Percentiles rank a stretch among this genome's conserved stretches.
These are phyloP conservation scores for Draba incana DNA, from an alignment of 345 rosid species.

Conservation along the genomic window DNA sequence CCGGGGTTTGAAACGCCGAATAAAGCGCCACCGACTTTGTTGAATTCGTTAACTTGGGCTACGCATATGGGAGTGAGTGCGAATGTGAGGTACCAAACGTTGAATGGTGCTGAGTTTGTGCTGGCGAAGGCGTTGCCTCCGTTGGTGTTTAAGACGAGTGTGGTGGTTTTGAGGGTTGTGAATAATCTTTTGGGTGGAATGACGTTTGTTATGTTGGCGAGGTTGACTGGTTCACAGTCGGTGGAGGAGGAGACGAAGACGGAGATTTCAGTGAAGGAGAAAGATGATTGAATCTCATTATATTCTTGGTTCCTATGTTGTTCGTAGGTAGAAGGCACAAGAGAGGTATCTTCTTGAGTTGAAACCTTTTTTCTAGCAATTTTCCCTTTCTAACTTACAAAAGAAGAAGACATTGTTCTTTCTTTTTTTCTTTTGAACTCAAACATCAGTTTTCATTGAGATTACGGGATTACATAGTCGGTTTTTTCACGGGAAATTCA, in stretches of 20 bases:
- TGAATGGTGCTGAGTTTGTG: conserved; percentile 81
- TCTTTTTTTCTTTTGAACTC: too few species aligned
- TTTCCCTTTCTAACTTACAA: conserved; percentile 18
- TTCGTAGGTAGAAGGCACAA: conserved; percentile 20
- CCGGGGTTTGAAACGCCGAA: conserved; percentile 88
- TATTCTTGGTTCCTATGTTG: conserved; percentile 24
- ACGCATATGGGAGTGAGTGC: conserved; percentile 90
- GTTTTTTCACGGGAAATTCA: too few species aligned
- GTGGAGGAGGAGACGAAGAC: conserved; percentile 46
- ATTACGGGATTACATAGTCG: too few species aligned
- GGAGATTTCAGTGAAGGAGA: conserved; percentile 45
- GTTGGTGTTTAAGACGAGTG: conserved; percentile 75
- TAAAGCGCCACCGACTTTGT: conserved; percentile 82
- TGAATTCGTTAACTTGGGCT: conserved; percentile 91
- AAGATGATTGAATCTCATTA: conserved; percentile 25
- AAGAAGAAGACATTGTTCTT: conserved; percentile 16
- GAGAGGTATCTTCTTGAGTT: conserved; percentile 30
- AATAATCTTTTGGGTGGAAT: conserved; percentile 89
- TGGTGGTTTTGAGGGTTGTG: conserved; percentile 69
- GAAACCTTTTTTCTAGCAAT: background rate
- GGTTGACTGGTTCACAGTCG: conserved; percentile 93
- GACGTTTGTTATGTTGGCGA: conserved; percentile 85
- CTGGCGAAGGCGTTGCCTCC: conserved; percentile 67
- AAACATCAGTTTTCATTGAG: too few species aligned
- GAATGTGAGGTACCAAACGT: conserved; percentile 85